Evolutionary conservation across 208 protist genomes (phyloP), one percentile per base, ranked within the genome.

Genomic region (Lotmaria passim): DNA sequence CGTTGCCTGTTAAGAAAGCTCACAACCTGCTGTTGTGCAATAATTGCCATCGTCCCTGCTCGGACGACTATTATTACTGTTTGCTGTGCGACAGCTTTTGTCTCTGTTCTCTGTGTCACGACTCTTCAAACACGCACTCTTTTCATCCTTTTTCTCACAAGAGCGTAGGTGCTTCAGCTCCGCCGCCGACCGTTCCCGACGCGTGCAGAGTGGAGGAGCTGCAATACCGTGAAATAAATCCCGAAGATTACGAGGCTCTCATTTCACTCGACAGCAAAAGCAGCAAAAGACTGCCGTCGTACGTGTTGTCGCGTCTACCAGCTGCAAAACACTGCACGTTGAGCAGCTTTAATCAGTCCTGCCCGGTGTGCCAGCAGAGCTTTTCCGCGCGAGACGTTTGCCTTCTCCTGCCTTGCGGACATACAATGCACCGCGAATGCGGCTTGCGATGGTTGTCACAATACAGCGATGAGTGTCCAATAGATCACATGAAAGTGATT

Each of bases 221-320:
- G 46, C 83, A 86, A 68, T 86, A 83, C 56, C 78, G 91, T 44
- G 87, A 93, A 41, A 79, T 96, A 34, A 77, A 87, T 51, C 91
- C 87, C 1, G 82, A 96, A 57, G 91, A 96, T 64, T 96, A 96
- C 61, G 84, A 92, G 17, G 52, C 59, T 0, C 81, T 96, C 38
- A 47, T 90, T 39, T 56, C 69, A 19, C 56, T 93, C 47, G 91
- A 93, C 41, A 72, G 68, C 12, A 38, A 17, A 19, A 62, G 38
- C 75, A 73, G 43, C 14, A 69, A 68, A 69, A 62, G 14, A 12
- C 59, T 86, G n/a, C 73, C 80, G 0, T 34, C 44, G 33, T 21
- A 52, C 19, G 64, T 85, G 48, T 75, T 84, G 47, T 57, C 57
- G 30, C 17, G 34, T 2, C 55, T 92, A 24, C 64, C 68, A 4